A percentile compares a stretch with the other conserved stretches of the same genome.
phyloP scores from a whole-genome alignment of 2,329 filamentous ascomycete species.

The Fusarium globosum region DNA sequence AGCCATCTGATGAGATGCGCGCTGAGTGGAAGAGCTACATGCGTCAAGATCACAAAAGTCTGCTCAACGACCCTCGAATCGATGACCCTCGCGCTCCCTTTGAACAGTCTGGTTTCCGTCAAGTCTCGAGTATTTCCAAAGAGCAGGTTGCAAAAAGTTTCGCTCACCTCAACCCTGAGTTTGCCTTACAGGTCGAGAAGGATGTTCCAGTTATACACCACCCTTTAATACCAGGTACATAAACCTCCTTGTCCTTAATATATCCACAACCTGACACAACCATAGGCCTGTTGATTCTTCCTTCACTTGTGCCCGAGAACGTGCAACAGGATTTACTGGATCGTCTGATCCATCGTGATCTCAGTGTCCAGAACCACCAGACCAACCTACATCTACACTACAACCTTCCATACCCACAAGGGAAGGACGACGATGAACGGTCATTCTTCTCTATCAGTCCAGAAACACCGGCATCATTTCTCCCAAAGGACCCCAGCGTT shows the following conservation, averaged over 20 bases:
- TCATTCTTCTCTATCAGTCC: slow-evolving; percentile 68
- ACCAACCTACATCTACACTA: slow-evolving; percentile 94
- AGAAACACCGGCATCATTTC: slow-evolving; percentile 64
- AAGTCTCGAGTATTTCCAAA: slow-evolving; percentile 56
- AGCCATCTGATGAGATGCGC: slow-evolving; percentile 77
- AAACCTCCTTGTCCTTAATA: not conserved
- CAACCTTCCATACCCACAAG: slow-evolving; percentile 68
- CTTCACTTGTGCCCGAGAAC: slow-evolving; percentile 75
- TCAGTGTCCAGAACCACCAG: slow-evolving; percentile 77
- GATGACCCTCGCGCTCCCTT: slow-evolving; percentile 61
- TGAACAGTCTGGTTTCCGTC: slow-evolving; percentile 57
- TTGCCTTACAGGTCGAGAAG: slow-evolving; percentile 46
- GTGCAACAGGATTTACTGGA: slow-evolving; percentile 78
- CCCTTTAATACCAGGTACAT: slow-evolving; percentile 73
- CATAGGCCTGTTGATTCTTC: slow-evolving; percentile 81
- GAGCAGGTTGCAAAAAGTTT: slow-evolving; percentile 59
- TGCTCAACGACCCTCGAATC: slow-evolving; percentile 66
- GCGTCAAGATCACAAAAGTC: slow-evolving; percentile 63
- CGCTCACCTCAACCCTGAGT: slow-evolving; percentile 52
- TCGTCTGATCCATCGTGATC: slow-evolving; percentile 79
- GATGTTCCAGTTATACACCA: slow-evolving; percentile 71
- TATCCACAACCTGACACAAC: not conserved
- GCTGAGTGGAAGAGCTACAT: slow-evolving; percentile 80
- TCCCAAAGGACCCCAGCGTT: slow-evolving; percentile 76
- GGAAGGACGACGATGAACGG: slow-evolving; percentile 36